These are phyloP conservation scores for Dillenia turbinata DNA, from an alignment of 164 flowering plant species.

Conservation along the genomic window DNA sequence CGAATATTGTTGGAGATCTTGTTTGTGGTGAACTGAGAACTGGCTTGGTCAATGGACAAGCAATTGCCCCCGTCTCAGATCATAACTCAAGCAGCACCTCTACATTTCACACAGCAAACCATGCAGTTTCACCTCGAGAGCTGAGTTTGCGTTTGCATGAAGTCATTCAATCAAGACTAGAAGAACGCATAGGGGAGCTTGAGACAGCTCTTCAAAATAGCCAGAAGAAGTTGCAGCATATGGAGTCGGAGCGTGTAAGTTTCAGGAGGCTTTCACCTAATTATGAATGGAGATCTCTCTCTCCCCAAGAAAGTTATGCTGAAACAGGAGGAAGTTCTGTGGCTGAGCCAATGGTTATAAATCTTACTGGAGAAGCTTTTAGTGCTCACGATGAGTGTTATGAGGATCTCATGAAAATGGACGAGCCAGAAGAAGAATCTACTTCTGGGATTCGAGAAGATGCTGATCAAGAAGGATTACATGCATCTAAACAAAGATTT, in stretches of 20 bases:
- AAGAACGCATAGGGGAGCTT: slow-evolving; percentile 67
- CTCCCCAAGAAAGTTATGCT: slow-evolving; percentile 22
- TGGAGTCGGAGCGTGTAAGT: slow-evolving; percentile 31
- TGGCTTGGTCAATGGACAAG: slow-evolving; percentile 23
- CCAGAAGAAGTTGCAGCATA: slow-evolving; percentile 30
- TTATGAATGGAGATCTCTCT: slow-evolving; percentile 22
- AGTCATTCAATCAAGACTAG: slow-evolving; percentile 70
- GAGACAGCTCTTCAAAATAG: slow-evolving; percentile 63
- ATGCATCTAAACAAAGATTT: slow-evolving; percentile 1
- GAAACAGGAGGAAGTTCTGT: slow-evolving; percentile 11
- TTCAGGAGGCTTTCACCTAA: slow-evolving; percentile 24
- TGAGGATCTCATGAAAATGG: slow-evolving; percentile 34
- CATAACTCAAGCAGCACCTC: slow-evolving; percentile 30
- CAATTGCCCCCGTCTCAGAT: slow-evolving; percentile 24
- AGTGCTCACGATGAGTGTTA: slow-evolving; percentile 61
- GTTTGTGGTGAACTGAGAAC: slow-evolving; percentile 60
- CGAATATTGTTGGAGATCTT: slow-evolving; percentile 44
- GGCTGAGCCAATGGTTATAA: slow-evolving; percentile 40
- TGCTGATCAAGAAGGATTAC: slow-evolving; percentile 1
- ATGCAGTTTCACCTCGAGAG: slow-evolving; percentile 73
- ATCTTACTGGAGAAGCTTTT: slow-evolving; percentile 59
- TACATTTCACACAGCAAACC: slow-evolving; percentile 34
- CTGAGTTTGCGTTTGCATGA: slow-evolving; percentile 75
- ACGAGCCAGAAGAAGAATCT: slow-evolving; percentile 36
- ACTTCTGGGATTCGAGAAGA: slow-evolving; percentile 6